Evolutionary conservation across 75 land plant genomes (phyloP).

Genomic region (Pinus taeda): DNA sequence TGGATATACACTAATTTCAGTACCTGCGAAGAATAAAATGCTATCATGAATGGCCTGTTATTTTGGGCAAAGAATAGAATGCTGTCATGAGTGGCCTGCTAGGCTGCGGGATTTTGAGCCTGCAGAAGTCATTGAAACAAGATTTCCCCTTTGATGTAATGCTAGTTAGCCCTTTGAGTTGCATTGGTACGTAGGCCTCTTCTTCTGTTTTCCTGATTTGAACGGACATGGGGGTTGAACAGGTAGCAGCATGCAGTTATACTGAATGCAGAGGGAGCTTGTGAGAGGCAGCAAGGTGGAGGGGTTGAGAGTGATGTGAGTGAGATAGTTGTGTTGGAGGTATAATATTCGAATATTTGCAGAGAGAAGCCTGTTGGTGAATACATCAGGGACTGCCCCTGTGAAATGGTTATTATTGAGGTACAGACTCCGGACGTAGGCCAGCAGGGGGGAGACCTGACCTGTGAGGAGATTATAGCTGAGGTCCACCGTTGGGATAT

Average conservation of each 20-base stretch:
- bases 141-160: too few relatives aligned
- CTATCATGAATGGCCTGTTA: too few relatives aligned
- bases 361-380: conserved; percentile 50
- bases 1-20: too few relatives aligned
- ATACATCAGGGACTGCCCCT: conserved; percentile 62
- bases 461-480: conserved; percentile 70
- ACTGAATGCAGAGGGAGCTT: conserved; percentile 65
- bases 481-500: conserved; percentile 56
- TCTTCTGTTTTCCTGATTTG: conserved; percentile 53
- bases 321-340: conserved; percentile 77
- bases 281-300: conserved; percentile 45
- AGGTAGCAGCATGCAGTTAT: conserved; percentile 74
- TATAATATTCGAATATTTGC: conserved; percentile 53
- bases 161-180: background rate
- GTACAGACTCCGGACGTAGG: conserved; percentile 60
- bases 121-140: too few relatives aligned
- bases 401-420: conserved; percentile 76
- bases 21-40: too few relatives aligned
- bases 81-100: too few relatives aligned
- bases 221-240: conserved; percentile 63
- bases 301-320: conserved; percentile 40
- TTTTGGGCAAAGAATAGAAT: too few relatives aligned
- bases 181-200: conserved; percentile 65
- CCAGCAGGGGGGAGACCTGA: conserved; percentile 32
- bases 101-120: too few relatives aligned